These are phyloP conservation scores for Pinus tabuliformis DNA, from an alignment of 75 land plant species.

Conservation along the genomic window DNA sequence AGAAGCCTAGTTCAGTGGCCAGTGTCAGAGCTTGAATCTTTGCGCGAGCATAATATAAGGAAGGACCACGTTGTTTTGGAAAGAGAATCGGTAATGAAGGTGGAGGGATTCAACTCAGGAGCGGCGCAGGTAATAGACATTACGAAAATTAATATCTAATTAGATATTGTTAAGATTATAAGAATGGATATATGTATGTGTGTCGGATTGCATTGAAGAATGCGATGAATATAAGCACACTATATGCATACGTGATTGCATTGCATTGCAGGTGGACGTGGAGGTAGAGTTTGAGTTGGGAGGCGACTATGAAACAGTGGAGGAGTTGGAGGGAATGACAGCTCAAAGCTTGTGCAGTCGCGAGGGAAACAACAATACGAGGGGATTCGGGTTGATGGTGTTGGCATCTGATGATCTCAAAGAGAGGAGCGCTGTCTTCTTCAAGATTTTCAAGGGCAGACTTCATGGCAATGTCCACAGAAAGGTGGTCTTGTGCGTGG, in stretches of 20 bases:
- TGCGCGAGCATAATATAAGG: slow-evolving; percentile 13
- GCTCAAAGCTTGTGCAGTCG: not conserved
- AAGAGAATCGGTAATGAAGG: not conserved
- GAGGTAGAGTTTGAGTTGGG: not conserved
- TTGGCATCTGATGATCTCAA: not conserved
- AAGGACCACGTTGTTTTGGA: not conserved
- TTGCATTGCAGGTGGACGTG: not conserved
- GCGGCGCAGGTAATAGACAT: slow-evolving; percentile 1
- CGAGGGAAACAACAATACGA: no score
- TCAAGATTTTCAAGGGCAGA: not conserved
- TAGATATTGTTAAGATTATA: no score
- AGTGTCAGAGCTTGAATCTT: slow-evolving; percentile 45
- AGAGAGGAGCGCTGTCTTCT: slow-evolving; percentile 1
- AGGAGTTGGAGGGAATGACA: not conserved
- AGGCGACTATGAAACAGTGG: not conserved
- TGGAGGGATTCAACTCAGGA: not conserved
- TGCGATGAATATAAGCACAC: not conserved
- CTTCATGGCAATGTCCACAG: not conserved
- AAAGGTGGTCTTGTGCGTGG: not conserved
- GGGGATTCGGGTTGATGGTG: not conserved
- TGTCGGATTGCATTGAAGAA: not conserved
- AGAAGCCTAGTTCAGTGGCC: slow-evolving; percentile 69
- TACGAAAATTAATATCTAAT: no score
- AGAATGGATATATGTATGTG: not conserved
- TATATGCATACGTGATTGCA: no score